Evolutionary conservation across 345 rosid species (phyloP), one percentile per base, ranked within the genome.

Genomic region (Luvunga scandens): DNA sequence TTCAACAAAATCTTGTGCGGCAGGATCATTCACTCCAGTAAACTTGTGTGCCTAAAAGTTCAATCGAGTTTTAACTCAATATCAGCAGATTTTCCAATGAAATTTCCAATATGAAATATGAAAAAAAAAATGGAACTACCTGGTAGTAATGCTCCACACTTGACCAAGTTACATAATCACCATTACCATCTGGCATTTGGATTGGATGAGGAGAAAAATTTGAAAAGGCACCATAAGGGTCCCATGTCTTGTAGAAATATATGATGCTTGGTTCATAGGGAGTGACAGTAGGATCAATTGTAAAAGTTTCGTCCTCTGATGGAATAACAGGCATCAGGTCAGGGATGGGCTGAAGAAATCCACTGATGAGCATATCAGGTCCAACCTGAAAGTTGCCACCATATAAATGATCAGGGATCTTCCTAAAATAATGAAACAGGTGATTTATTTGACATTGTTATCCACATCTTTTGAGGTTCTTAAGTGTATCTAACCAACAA

Each of bases 181-280:
- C 92, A 66, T 79, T 76, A 3, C 62, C 85, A 68, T 83, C 88
- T 0, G 85, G 90, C 96, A 93, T 92, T 81, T 87, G 89, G 78
- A 95, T 88, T 74, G 93, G 86, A 85, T 93, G 99, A 24, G 93
- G 94, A 74, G 97, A 95, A 84, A 92, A 95, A 78, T 92, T 95
- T 6, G 98, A 93, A 84, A 95, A 92, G 74, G 94, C 91, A 71
- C 99, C 98, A 82, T 87, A 95, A 67, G 88, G 97, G 86, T 95
- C 99, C 99, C 98, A 95, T 57, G 98, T 84, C 78, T 95, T 93
- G 72, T 92, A 93, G 87, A 93, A 95, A 85, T 89, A 95, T 82
- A 93, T 90, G 86, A 93, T 86, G 81, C 84, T 87, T 24, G 94
- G 78, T 28, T 93, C 99, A 73, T 84, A 90, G 63, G 90, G 98